Evolutionary conservation across 2,329 filamentous ascomycete genomes (phyloP).

Genomic region (Apiospora sp.): DNA sequence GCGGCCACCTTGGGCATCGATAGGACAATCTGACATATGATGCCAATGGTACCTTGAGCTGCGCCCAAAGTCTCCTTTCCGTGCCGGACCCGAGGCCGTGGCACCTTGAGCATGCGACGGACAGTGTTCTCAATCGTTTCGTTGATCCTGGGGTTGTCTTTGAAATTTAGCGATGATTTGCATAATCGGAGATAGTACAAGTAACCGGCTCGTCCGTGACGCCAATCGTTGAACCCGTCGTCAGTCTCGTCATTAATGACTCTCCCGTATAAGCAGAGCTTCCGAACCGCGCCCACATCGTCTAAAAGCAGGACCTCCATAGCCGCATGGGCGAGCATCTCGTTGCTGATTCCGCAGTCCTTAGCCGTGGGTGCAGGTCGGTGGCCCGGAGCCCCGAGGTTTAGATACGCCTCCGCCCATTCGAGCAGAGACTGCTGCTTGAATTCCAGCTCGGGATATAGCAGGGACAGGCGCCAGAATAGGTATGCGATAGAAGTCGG

Average conservation of each 20-base stretch:
- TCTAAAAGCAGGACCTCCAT: slow-evolving; percentile 53
- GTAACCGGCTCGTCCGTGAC: slow-evolving; percentile 73
- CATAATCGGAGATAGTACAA: slow-evolving; percentile 73
- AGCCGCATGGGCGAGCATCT: slow-evolving; percentile 56
- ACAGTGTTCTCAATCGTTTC: slow-evolving; percentile 64
- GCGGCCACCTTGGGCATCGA: slow-evolving; percentile 63
- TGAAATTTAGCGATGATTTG: slow-evolving; percentile 40
- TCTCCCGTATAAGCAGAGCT: slow-evolving; percentile 50
- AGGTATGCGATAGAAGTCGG: slow-evolving; percentile 65
- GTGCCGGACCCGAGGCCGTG: slow-evolving; percentile 67
- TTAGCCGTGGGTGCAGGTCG: slow-evolving; percentile 46
- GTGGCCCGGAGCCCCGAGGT: slow-evolving; percentile 44
- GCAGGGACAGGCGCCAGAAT: slow-evolving; percentile 56
- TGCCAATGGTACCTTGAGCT: slow-evolving; percentile 73
- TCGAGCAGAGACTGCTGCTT: slow-evolving; percentile 49
- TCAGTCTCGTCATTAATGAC: slow-evolving; percentile 53
- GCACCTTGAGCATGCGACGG: slow-evolving; percentile 64
- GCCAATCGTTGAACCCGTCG: slow-evolving; percentile 65
- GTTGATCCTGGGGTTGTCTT: slow-evolving; percentile 61
- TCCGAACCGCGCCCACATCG: slow-evolving; percentile 46
- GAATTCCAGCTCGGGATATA: slow-evolving; percentile 53
- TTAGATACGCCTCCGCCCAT: slow-evolving; percentile 58
- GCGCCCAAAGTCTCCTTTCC: slow-evolving; percentile 70
- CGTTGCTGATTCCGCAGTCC: slow-evolving; percentile 59
- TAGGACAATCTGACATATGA: slow-evolving; percentile 72